Percentiles rank a stretch among this genome's conserved stretches.
These are phyloP conservation scores for Pythium sp. DNA, from an alignment of 352 stramenopile species.

Conservation along the genomic window DNA sequence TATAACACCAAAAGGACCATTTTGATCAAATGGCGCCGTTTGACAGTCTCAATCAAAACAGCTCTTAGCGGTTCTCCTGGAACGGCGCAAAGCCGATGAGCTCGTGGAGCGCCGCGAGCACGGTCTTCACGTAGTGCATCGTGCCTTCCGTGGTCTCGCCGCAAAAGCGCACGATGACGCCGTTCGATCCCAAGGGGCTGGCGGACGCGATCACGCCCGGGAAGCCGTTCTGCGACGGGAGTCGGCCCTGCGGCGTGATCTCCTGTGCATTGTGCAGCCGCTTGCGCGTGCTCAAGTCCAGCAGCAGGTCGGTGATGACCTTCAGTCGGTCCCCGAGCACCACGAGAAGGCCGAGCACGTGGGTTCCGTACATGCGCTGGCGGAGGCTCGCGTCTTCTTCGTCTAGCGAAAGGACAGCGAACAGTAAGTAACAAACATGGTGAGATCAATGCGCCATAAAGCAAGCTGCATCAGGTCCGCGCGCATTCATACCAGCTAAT, in stretches of 20 bases:
- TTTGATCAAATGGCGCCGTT: neutral
- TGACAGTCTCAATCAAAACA: neutral
- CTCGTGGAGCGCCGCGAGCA: constrained; percentile 53
- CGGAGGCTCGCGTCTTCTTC: constrained; percentile 65
- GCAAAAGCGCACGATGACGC: constrained; percentile 75
- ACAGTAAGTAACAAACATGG: neutral
- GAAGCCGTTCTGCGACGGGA: constrained; percentile 43
- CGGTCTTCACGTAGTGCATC: constrained; percentile 56
- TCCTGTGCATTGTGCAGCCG: constrained; percentile 62
- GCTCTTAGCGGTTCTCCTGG: constrained; percentile 65
- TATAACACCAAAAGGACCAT: neutral
- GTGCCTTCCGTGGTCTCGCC: constrained; percentile 56
- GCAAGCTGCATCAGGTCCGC: neutral
- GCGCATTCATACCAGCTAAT: constrained; percentile 38
- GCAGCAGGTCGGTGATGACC: constrained; percentile 44
- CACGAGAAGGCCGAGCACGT: constrained; percentile 73
- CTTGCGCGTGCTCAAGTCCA: constrained; percentile 73
- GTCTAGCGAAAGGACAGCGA: constrained; percentile 26
- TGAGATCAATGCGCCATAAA: constrained; percentile 1
- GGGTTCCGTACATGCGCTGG: constrained; percentile 70
- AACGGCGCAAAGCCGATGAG: constrained; percentile 64
- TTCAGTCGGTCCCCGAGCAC: constrained; percentile 57
- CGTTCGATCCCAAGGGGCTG: constrained; percentile 55
- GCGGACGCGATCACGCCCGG: constrained; percentile 64
- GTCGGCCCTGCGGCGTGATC: constrained; percentile 69